A percentile compares a stretch with the other conserved stretches of the same genome.
Evolutionary conservation across 1,284 basidiomycete genomes (phyloP).

Genomic region (Papiliotrema nemorosa): DNA sequence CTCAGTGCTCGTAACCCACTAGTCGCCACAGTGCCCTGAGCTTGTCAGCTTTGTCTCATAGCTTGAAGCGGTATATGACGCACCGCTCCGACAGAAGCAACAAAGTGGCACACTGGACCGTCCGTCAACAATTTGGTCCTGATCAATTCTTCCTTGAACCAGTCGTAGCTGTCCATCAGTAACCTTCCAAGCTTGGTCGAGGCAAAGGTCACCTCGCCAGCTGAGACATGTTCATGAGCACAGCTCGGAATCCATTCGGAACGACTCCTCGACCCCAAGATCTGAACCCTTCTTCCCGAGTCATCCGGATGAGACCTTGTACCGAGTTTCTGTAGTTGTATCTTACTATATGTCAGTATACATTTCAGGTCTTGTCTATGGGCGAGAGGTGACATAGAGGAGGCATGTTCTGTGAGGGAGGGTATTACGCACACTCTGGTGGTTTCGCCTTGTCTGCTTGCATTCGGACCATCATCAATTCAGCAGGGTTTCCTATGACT

Average conservation of each 20-base stretch:
- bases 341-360: constrained; percentile 52
- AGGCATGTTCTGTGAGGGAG: neutral
- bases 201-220: constrained; percentile 66
- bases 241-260: constrained; percentile 78
- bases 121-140: constrained; percentile 68
- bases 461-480: constrained; percentile 78
- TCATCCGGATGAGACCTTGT: constrained; percentile 81
- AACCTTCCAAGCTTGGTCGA: neutral
- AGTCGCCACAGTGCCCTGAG: constrained; percentile 80
- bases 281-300: constrained; percentile 71
- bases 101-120: constrained; percentile 75
- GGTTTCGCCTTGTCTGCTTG: constrained; percentile 85
- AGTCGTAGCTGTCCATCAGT: constrained; percentile 66
- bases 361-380: neutral
- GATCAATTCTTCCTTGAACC: constrained; percentile 76
- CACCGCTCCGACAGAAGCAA: constrained; percentile 78
- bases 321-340: constrained; percentile 84
- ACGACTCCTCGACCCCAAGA: constrained; percentile 74
- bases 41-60: constrained; percentile 1
- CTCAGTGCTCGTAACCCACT: constrained; percentile 42
- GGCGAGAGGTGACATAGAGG: neutral
- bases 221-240: constrained; percentile 89
- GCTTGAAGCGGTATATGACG: constrained; percentile 37
- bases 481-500: constrained; percentile 79
- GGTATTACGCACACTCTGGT: constrained; percentile 53